Base-by-base conservation (phyloP, 768 basidiomycete genomes). In the Mycena galericulata region DNA sequence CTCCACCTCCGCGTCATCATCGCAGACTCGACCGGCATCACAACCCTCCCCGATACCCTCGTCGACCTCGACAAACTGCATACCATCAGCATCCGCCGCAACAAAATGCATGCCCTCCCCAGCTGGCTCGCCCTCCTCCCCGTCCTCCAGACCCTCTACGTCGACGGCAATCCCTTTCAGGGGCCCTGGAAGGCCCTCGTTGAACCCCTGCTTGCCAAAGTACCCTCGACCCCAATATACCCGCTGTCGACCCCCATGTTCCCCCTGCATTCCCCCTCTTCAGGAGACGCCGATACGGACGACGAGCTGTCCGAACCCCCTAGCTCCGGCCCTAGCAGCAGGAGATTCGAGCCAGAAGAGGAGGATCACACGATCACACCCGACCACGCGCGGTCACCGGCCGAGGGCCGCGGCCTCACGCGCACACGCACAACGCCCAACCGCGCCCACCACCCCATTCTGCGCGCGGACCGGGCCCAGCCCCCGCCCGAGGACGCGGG, bases 101-200 rank as follows among this genome's bases (percentile, higher is more conserved):
- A 99, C 81, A 92, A 92, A 77, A 84, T 99, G 75, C 86, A 93
- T 71, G 88, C 92, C 9, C 87, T 99, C 20, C 97, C 98, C n/a
- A 90, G 92, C 69, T 99, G 98, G 97, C 85, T 99, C 50, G 95
- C 95, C 77, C 87, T 95, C 30, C 85, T 99, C n/a, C 87, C 90
- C 22, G 86, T 86, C 32, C 83, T 99, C 51, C 95, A 97, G 78
- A 92, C 91, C 2, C 82, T 99, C 4, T 92, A 92, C 71, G 89
- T 99, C n/a, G 97, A 99, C 70, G 92, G 91, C 20, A 99, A 99
- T 77, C 96, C 97, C 10, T 98, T 99, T 80, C 93, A 94, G 73
- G 94, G 93, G 10, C 94, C 95, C 1, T 98, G 96, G 95, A 90
- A 92, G 75, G 90, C 93, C 34, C 84, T 99, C 59, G 90, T 98